Percentiles rank a stretch among this genome's conserved stretches.
phyloP scores from a whole-genome alignment of 2,329 filamentous ascomycete species.

The Fusarium sp. region DNA sequence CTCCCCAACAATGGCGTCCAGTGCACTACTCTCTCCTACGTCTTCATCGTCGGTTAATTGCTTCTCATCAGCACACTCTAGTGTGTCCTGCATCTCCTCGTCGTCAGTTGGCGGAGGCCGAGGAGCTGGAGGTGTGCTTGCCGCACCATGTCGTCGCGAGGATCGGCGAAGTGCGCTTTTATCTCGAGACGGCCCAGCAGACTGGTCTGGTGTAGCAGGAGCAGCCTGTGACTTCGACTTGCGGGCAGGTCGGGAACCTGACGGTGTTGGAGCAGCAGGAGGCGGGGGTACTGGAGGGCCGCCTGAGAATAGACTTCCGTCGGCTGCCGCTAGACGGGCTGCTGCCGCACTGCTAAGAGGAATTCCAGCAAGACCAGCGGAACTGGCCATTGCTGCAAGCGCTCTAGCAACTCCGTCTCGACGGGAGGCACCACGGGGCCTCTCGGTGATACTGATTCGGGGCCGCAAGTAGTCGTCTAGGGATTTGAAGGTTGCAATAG shows the following conservation, averaged over 20 bases:
- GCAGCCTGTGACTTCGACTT: slow-evolving; percentile 62
- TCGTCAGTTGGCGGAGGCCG: slow-evolving; percentile 67
- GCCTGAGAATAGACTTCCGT: slow-evolving; percentile 52
- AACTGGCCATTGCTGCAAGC: slow-evolving; percentile 81
- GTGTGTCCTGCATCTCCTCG: slow-evolving; percentile 73
- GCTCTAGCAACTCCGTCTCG: slow-evolving; percentile 74
- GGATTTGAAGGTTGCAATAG: slow-evolving; percentile 97
- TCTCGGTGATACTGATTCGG: slow-evolving; percentile 83
- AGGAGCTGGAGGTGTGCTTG: slow-evolving; percentile 63
- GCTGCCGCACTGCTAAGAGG: slow-evolving; percentile 61
- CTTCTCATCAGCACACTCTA: slow-evolving; percentile 95
- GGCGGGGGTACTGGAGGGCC: slow-evolving; percentile 54
- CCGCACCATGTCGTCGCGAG: slow-evolving; percentile 66
- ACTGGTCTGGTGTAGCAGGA: slow-evolving; percentile 57
- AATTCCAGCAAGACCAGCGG: slow-evolving; percentile 71
- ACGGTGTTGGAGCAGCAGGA: slow-evolving; percentile 53
- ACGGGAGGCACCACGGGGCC: slow-evolving; percentile 66
- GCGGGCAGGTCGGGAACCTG: slow-evolving; percentile 57
- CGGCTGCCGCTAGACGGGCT: slow-evolving; percentile 56
- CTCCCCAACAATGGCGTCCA: slow-evolving; percentile 92
- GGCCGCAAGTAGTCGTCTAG: slow-evolving; percentile 95
- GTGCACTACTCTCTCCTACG: slow-evolving; percentile 71
- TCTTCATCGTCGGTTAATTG: slow-evolving; percentile 79
- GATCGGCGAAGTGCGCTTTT: slow-evolving; percentile 71
- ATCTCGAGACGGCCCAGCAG: slow-evolving; percentile 64